Percentiles rank a stretch among this genome's conserved stretches.
Evolutionary conservation across 257 asterid genomes (phyloP).

Genomic region (Gentiana dahurica): DNA sequence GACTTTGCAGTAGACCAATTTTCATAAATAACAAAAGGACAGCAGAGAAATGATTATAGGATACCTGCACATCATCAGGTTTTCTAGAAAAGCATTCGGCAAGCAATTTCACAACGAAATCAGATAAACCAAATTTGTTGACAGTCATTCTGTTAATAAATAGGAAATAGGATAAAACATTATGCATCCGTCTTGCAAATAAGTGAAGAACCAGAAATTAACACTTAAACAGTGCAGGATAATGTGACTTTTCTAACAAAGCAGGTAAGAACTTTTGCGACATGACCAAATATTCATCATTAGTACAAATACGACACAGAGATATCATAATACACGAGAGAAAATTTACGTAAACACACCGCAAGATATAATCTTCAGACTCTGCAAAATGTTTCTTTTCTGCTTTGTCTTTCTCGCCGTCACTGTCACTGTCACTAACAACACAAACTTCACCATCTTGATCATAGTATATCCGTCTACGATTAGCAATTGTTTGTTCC

Average conservation of each 20-base stretch:
- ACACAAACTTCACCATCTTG: conserved; percentile 88
- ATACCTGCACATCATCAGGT: conserved; percentile 69
- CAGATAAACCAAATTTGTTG: conserved; percentile 48
- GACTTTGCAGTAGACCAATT: conserved; percentile 53
- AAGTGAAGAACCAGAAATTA: too few relatives aligned
- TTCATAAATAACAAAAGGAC: conserved; percentile 11
- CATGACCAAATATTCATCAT: too few relatives aligned
- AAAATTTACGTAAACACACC: conserved; percentile 41
- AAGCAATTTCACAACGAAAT: conserved; percentile 47
- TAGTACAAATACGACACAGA: too few relatives aligned
- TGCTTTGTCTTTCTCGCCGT: conserved; percentile 68
- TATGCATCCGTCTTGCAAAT: too few relatives aligned
- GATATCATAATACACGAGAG: neutral
- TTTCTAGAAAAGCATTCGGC: conserved; percentile 65
- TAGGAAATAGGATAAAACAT: neutral
- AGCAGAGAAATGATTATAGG: conserved; percentile 10
- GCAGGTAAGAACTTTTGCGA: too few relatives aligned
- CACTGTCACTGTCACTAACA: conserved; percentile 96
- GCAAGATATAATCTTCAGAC: conserved; percentile 77
- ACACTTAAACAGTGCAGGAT: too few relatives aligned
- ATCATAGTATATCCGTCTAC: conserved; percentile 94
- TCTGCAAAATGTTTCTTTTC: conserved; percentile 77
- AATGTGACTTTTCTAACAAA: too few relatives aligned
- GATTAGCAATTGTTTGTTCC: conserved; percentile 89
- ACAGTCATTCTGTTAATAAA: conserved; percentile 45